Conservation (phyloP, 2,329 filamentous ascomycete species). For the Teratosphaeria nubilosa region DNA sequence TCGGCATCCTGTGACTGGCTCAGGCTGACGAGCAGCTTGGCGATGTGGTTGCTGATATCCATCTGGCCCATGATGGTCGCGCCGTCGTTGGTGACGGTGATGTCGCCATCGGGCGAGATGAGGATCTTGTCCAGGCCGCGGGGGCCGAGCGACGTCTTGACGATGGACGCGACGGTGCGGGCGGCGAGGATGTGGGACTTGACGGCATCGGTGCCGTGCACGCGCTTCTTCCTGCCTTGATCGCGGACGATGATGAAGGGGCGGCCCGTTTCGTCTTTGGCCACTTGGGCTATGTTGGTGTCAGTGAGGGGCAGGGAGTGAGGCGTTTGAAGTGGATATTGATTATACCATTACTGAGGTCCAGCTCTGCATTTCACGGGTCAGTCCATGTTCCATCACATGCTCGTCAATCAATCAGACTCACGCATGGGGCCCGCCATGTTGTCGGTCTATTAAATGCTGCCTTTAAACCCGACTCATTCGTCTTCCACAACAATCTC, state of each 20-base stretch:
- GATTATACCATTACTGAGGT: conserved; percentile 66
- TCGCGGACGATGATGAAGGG: conserved; percentile 98
- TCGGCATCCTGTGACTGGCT: conserved; percentile 98
- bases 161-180: conserved; percentile 89
- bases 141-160: conserved; percentile 92
- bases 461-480: neutral
- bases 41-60: conserved; percentile 98
- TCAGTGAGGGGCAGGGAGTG: conserved; percentile 2
- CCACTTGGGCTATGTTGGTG: conserved; percentile 49
- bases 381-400: conserved; percentile 2
- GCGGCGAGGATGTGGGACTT: conserved; percentile 97
- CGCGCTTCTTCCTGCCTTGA: conserved; percentile 95
- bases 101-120: conserved; percentile 96
- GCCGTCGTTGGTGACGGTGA: conserved; percentile 97
- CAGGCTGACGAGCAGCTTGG: conserved; percentile 90
- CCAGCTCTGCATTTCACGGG: conserved; percentile 58
- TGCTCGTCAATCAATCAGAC: conserved; percentile 17
- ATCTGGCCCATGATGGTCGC: conserved; percentile 94
- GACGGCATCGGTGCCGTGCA: conserved; percentile 92
- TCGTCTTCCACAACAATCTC: neutral
- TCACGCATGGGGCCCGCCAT: conserved; percentile 49
- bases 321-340: neutral
- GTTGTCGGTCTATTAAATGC: conserved; percentile 19
- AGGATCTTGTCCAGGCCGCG: conserved; percentile 97
- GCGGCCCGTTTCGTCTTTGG: conserved; percentile 95